Percentiles rank a stretch among this genome's conserved stretches.
Evolutionary conservation across 2,329 filamentous ascomycete genomes (phyloP).

Genomic region (Aureobasidium lini): DNA sequence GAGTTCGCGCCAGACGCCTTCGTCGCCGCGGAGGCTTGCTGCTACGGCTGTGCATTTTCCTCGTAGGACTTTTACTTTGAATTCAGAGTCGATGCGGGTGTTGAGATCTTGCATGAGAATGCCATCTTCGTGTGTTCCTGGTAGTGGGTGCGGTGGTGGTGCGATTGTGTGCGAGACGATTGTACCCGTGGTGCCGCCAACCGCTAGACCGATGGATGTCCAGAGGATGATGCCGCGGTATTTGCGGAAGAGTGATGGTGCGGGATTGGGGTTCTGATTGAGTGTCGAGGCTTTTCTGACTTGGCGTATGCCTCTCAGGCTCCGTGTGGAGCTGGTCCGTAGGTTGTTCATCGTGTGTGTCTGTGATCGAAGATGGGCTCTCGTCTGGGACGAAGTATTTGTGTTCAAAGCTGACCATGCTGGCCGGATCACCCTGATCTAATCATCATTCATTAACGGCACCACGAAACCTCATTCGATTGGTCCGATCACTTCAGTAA

Average conservation of each 20-base stretch:
- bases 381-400: neutral
- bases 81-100: constrained; percentile 38
- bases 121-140: constrained; percentile 36
- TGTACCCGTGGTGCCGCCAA: constrained; percentile 36
- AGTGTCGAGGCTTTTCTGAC: neutral
- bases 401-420: too few species aligned
- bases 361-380: neutral
- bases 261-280: neutral
- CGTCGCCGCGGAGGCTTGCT: constrained; percentile 12
- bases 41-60: constrained; percentile 34
- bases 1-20: constrained; percentile 15
- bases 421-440: neutral
- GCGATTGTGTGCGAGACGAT: constrained; percentile 34
- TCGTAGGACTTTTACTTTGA: constrained; percentile 41
- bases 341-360: neutral
- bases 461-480: neutral
- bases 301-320: neutral
- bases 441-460: neutral
- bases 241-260: constrained; percentile 15
- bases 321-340: neutral
- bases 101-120: constrained; percentile 36
- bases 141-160: constrained; percentile 36
- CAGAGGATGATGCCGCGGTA: constrained; percentile 20
- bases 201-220: constrained; percentile 32
- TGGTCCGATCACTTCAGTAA: neutral